Evolutionary conservation across 371 early-diverging fungal species (phyloP).

Genomic region (Actinomortierella ambigua): DNA sequence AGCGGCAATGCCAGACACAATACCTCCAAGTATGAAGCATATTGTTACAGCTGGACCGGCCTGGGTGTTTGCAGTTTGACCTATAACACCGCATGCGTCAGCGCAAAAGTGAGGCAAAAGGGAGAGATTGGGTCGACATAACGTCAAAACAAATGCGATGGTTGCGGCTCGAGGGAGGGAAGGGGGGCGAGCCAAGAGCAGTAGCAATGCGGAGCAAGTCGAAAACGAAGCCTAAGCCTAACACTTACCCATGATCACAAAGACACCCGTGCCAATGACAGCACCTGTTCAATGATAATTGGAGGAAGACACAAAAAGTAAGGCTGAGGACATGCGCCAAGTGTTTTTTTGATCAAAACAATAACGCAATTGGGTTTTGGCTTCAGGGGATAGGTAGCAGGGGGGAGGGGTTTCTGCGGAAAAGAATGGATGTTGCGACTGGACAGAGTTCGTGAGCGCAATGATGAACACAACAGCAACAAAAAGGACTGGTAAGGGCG

Average conservation of each 20-base stretch:
- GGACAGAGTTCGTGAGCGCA: too few species aligned
- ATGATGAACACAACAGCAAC: too few species aligned
- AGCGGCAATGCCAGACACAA: constrained; percentile 74
- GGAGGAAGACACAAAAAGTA: constrained; percentile 35
- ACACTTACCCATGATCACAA: constrained; percentile 50
- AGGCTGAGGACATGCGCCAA: constrained; percentile 19
- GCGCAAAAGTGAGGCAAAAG: constrained; percentile 26
- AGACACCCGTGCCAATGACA: constrained; percentile 74
- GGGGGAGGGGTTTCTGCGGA: neutral
- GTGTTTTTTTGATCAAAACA: neutral
- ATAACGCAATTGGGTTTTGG: neutral
- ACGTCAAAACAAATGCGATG: neutral
- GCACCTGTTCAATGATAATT: constrained; percentile 53
- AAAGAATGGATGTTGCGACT: neutral
- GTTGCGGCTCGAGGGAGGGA: neutral
- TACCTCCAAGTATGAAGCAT: constrained; percentile 76
- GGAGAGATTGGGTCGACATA: neutral
- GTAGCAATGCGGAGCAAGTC: too few species aligned
- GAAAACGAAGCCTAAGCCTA: too few species aligned
- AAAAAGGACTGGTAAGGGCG: too few species aligned
- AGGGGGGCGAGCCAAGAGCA: neutral
- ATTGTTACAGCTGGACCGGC: constrained; percentile 85
- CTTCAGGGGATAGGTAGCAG: neutral
- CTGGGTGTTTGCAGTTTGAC: constrained; percentile 74
- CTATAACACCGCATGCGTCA: constrained; percentile 69